Base-by-base conservation (phyloP, 2,329 filamentous ascomycete species). In the Aureobasidium sp. region DNA sequence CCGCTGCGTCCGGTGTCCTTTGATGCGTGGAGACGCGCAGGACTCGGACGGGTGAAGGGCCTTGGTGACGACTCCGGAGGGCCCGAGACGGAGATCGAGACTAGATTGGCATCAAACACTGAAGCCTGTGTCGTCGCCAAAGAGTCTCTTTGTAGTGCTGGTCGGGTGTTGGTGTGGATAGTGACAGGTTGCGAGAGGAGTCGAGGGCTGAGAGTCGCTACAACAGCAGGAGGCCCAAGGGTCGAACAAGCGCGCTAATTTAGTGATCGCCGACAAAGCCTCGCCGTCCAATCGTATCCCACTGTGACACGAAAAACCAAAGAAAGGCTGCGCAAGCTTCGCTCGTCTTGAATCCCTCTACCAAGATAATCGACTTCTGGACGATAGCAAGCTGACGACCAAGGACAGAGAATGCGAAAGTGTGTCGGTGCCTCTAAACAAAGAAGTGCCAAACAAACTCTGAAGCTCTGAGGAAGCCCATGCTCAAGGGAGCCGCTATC, bases 391-490 rank as follows among this genome's bases (percentile, higher is more conserved):
- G 1, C 11, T 31, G 17, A 36, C 12, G 7, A 15, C 17, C 27
- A 36, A 20, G 36, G 5, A n/a, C 2, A n/a, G 6, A 20, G 47
- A 22, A 51, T 7, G 25, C n/a, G n/a, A 20, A 11, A 22, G n/a
- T 15, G 29, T 34, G 27, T 49, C 9, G 47, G 6, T 20, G 20
- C 31, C 31, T 31, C 45, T 4, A 34, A 34, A 51, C 47, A 51
- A 51, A 51, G 47, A 51, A 36, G 47, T 34, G 47, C 47, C 22
- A 51, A 51, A 51, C 47, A 51, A 51, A 51, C 47, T 51, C 47
- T 51, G 47, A 51, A 51, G 31, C 31, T 34, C 9, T 34, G 31
- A 31, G 5, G 29, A 6, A 14, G 31, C 47, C 47, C 47, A 51
- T 51, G 47, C 47, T 51, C 8, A 51, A 7, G 31, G 47, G n/a